These are phyloP conservation scores for Linum usitatissimum DNA, from an alignment of 345 rosid species.

Conservation along the genomic window DNA sequence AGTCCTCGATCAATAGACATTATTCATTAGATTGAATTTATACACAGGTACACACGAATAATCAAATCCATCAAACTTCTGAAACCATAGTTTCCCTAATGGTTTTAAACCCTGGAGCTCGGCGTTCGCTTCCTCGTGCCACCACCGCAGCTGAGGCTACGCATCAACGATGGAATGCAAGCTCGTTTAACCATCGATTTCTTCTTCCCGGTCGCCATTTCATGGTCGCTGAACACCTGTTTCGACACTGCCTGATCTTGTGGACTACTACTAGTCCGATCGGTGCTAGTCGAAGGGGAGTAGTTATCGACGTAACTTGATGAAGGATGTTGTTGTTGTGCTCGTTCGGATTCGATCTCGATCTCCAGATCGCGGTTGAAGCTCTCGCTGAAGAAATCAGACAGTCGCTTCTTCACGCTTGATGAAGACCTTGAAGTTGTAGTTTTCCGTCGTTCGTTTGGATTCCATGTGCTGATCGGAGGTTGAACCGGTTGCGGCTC, in stretches of 20 bases:
- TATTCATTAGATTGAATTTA: too few species aligned
- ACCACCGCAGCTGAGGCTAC: conserved; percentile 33
- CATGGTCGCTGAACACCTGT: conserved; percentile 16
- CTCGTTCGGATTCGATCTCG: conserved; percentile 6
- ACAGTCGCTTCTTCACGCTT: conserved; percentile 39
- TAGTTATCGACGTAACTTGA: conserved; percentile 5
- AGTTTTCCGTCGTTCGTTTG: conserved; percentile 4
- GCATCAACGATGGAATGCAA: conserved; percentile 40
- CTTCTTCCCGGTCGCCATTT: conserved; percentile 17
- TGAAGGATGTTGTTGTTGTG: conserved; percentile 10
- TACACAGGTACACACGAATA: too few species aligned
- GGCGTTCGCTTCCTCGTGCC: neutral
- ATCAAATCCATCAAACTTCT: too few species aligned
- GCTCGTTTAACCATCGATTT: conserved; percentile 27
- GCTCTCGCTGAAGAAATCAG: conserved; percentile 49
- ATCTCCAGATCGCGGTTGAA: conserved; percentile 14
- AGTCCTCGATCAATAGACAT: too few species aligned
- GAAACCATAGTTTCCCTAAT: too few species aligned
- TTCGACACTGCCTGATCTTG: conserved; percentile 6
- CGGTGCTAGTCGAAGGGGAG: neutral
- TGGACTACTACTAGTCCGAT: conserved; percentile 10
- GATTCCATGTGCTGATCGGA: neutral
- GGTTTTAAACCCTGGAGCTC: too few species aligned
- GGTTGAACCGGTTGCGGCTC: conserved; percentile 15
- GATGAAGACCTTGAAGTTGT: conserved; percentile 18